Evolutionary conservation across 768 basidiomycete genomes (phyloP).

Genomic region (Boletus rubropictus): DNA sequence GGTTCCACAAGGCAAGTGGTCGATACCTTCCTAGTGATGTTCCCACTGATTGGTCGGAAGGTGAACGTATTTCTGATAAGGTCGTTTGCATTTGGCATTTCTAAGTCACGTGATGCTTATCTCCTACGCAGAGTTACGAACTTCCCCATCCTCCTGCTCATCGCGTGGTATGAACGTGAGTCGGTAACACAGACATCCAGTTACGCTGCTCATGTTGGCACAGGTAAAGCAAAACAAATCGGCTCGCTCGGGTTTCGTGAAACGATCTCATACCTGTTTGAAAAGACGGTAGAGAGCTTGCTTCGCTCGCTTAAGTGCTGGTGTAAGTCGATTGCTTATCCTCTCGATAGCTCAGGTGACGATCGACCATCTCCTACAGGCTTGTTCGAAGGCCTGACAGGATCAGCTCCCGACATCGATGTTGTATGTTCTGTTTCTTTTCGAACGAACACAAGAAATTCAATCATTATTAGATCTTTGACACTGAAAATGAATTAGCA

Average conservation of each 20-base stretch:
- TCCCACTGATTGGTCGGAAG: slow-evolving; percentile 33
- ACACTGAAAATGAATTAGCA: slow-evolving; percentile 58
- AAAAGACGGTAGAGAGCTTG: slow-evolving; percentile 65
- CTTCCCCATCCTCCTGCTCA: slow-evolving; percentile 74
- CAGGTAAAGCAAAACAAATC: slow-evolving; percentile 58
- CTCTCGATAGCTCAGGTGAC: background rate
- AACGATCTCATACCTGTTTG: slow-evolving; percentile 59
- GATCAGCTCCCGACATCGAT: slow-evolving; percentile 68
- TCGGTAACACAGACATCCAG: background rate
- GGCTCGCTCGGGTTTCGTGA: slow-evolving; percentile 68
- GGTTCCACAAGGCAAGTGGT: slow-evolving; percentile 87
- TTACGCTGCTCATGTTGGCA: background rate
- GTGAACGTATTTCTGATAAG: slow-evolving; percentile 87
- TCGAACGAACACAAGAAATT: background rate
- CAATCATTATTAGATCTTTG: slow-evolving; percentile 54
- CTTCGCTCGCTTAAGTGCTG: slow-evolving; percentile 72
- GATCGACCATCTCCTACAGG: slow-evolving; percentile 37
- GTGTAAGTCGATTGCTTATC: slow-evolving; percentile 42
- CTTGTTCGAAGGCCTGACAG: slow-evolving; percentile 74
- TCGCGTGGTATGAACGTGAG: slow-evolving; percentile 77
- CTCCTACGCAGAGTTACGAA: slow-evolving; percentile 54
- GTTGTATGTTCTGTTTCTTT: slow-evolving; percentile 40
- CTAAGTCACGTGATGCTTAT: background rate
- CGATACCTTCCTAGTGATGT: slow-evolving; percentile 1
- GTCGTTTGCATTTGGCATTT: slow-evolving; percentile 29